Percentiles rank a stretch among this genome's conserved stretches.
These are phyloP conservation scores for Kazachstania bromeliacearum DNA, from an alignment of 805 yeast species.

Conservation along the genomic window DNA sequence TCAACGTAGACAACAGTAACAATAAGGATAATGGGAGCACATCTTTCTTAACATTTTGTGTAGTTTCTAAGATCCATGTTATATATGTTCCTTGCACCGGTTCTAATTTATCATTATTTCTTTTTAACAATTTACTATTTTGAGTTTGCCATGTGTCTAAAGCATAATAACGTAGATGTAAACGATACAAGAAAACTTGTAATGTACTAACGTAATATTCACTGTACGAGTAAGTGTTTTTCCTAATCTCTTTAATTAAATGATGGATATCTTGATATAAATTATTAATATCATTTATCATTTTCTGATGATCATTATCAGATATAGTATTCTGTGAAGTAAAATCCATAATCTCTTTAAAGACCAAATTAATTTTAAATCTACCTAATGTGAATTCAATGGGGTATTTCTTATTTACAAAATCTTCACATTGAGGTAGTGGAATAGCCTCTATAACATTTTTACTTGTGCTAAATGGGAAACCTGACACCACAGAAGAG, in stretches of 20 bases:
- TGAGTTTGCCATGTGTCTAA: slow-evolving; percentile 9
- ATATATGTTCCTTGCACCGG: slow-evolving; percentile 7
- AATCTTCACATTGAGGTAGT: slow-evolving; percentile 5
- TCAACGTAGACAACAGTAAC: slow-evolving; percentile 17
- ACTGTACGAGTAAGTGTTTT: slow-evolving; percentile 4
- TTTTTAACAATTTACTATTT: slow-evolving; percentile 3
- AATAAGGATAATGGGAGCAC: slow-evolving; percentile 17
- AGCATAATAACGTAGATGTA: slow-evolving; percentile 19
- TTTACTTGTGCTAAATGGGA: slow-evolving; percentile 16
- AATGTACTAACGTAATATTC: slow-evolving; percentile 19
- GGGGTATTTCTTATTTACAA: slow-evolving; percentile 2
- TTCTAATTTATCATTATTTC: neutral
- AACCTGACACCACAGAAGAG: slow-evolving; percentile 24
- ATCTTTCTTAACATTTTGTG: slow-evolving; percentile 11
- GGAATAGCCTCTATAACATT: slow-evolving; percentile 8
- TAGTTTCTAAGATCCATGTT: slow-evolving; percentile 10
- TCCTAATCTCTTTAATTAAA: slow-evolving; percentile 7
- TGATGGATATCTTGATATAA: slow-evolving; percentile 10
- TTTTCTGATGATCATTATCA: slow-evolving; percentile 3
- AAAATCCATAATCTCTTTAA: slow-evolving; percentile 16
- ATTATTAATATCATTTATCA: slow-evolving; percentile 4
- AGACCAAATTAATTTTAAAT: slow-evolving; percentile 15
- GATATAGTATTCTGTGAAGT: slow-evolving; percentile 6
- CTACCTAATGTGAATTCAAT: slow-evolving; percentile 21
- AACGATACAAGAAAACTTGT: slow-evolving; percentile 18